Conservation (phyloP, 2,329 filamentous ascomycete species). For the Arthrobotrys sinensis region DNA sequence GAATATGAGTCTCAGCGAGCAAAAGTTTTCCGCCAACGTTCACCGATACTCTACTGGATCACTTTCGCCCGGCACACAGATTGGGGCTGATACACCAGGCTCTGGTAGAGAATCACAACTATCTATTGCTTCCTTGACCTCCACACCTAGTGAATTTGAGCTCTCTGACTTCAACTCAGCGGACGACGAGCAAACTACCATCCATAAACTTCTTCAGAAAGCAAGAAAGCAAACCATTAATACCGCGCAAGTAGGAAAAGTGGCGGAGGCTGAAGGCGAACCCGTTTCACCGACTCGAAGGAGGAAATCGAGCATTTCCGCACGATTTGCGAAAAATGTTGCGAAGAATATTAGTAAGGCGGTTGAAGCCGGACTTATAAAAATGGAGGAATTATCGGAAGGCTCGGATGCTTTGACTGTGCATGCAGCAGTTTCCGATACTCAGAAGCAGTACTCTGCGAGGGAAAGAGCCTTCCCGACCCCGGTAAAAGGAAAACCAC, state of each 20-base stretch:
- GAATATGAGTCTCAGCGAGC: slow-evolving; percentile 23
- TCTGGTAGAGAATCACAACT: slow-evolving; percentile 53
- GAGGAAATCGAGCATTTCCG: slow-evolving; percentile 42
- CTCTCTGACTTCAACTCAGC: slow-evolving; percentile 47
- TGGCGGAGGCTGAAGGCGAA: slow-evolving; percentile 12
- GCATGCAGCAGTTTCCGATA: not conserved
- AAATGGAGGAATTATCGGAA: slow-evolving; percentile 56
- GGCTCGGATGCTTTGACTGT: slow-evolving; percentile 8
- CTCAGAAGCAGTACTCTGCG: not conserved
- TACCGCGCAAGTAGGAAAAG: not conserved
- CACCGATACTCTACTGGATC: slow-evolving; percentile 47
- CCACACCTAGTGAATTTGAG: slow-evolving; percentile 50
- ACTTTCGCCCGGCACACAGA: slow-evolving; percentile 33
- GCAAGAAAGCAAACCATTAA: slow-evolving; percentile 33
- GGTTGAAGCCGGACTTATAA: slow-evolving; percentile 47
- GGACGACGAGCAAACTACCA: slow-evolving; percentile 44
- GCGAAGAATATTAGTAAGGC: slow-evolving; percentile 52
- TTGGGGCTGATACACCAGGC: slow-evolving; percentile 14
- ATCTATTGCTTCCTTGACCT: slow-evolving; percentile 44
- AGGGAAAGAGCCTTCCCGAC: slow-evolving; percentile 17
- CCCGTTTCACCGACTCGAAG: slow-evolving; percentile 46
- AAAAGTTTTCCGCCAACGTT: slow-evolving; percentile 13
- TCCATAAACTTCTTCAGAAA: slow-evolving; percentile 51
- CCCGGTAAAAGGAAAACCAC: slow-evolving; percentile 24
- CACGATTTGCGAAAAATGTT: slow-evolving; percentile 47